These are phyloP conservation scores for Hortiboletus flavorubellus DNA, from an alignment of 768 basidiomycete species.

Conservation along the genomic window DNA sequence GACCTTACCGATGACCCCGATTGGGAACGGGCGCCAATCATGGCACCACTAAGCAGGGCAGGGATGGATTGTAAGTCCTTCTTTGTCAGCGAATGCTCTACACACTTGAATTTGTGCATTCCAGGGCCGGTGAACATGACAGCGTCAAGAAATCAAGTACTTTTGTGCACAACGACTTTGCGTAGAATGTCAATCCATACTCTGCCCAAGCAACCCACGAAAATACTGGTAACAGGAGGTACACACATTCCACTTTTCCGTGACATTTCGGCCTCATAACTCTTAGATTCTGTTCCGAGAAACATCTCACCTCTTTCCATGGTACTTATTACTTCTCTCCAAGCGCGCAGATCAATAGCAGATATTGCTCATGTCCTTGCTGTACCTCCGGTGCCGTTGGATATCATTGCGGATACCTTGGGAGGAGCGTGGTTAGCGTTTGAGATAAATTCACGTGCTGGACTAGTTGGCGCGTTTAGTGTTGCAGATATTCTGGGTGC, in stretches of 20 bases:
- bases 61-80: conserved; percentile 50
- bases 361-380: conserved; percentile 61
- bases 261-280: conserved; percentile 16
- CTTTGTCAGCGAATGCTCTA: background rate
- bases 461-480: conserved; percentile 39
- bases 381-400: conserved; percentile 36
- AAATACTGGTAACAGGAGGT: conserved; percentile 17
- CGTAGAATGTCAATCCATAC: conserved; percentile 41
- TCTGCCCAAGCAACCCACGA: conserved; percentile 38
- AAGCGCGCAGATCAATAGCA: conserved; percentile 48
- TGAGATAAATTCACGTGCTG: conserved; percentile 40
- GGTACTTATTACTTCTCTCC: conserved; percentile 40
- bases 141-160: conserved; percentile 55
- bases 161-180: conserved; percentile 54
- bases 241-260: background rate
- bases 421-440: conserved; percentile 44
- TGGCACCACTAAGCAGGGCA: conserved; percentile 38
- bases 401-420: conserved; percentile 46
- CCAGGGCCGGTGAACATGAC: conserved; percentile 57
- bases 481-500: conserved; percentile 50
- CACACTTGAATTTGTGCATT: background rate
- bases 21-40: conserved; percentile 49
- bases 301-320: conserved; percentile 18
- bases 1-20: conserved; percentile 47
- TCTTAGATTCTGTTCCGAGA: conserved; percentile 30